A percentile compares a stretch with the other conserved stretches of the same genome.
Conservation (phyloP, 495 filamentous ascomycete genomes). For the Cairneyella variabilis region DNA sequence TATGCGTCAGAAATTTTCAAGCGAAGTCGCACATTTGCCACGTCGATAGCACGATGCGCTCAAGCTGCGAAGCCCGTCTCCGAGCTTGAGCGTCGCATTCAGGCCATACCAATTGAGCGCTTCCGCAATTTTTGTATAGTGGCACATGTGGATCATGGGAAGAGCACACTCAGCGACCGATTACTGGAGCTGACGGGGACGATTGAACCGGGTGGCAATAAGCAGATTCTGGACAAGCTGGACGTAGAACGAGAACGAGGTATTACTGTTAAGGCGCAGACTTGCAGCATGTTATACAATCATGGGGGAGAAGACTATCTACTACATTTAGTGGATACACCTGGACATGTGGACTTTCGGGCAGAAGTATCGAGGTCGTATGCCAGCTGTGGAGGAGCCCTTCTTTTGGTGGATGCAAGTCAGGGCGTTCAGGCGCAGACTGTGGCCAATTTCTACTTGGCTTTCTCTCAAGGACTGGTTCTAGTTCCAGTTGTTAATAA, state of each 20-base stretch:
- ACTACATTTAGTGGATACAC: slow-evolving; percentile 92
- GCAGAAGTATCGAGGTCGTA: slow-evolving; percentile 94
- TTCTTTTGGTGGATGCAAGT: slow-evolving; percentile 89
- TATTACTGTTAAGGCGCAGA: slow-evolving; percentile 98
- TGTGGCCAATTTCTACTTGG: slow-evolving; percentile 96
- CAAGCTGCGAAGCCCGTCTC: slow-evolving; percentile 14
- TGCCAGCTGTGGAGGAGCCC: slow-evolving; percentile 88
- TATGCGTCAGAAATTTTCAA: slow-evolving; percentile 25
- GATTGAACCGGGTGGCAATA: slow-evolving; percentile 80
- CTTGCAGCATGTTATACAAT: slow-evolving; percentile 95
- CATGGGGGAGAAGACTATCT: slow-evolving; percentile 84
- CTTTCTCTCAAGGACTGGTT: slow-evolving; percentile 82
- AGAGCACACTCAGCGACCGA: slow-evolving; percentile 88
- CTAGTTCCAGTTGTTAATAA: slow-evolving; percentile 96
- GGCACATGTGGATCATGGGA: slow-evolving; percentile 98
- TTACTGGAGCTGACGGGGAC: slow-evolving; percentile 94
- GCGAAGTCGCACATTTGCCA: slow-evolving; percentile 14
- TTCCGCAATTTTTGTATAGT: slow-evolving; percentile 99
- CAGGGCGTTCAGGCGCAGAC: slow-evolving; percentile 94
- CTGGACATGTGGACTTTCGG: slow-evolving; percentile 95
- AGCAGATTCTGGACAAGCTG: slow-evolving; percentile 94
- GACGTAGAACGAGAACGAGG: slow-evolving; percentile 95
- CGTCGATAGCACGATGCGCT: slow-evolving; percentile 20
- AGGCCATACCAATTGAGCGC: slow-evolving; percentile 82
- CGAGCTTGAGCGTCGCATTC: slow-evolving; percentile 66